Percentiles rank a stretch among this genome's conserved stretches.
Conservation (phyloP, 2,329 filamentous ascomycete species). For the Alternaria sp. region DNA sequence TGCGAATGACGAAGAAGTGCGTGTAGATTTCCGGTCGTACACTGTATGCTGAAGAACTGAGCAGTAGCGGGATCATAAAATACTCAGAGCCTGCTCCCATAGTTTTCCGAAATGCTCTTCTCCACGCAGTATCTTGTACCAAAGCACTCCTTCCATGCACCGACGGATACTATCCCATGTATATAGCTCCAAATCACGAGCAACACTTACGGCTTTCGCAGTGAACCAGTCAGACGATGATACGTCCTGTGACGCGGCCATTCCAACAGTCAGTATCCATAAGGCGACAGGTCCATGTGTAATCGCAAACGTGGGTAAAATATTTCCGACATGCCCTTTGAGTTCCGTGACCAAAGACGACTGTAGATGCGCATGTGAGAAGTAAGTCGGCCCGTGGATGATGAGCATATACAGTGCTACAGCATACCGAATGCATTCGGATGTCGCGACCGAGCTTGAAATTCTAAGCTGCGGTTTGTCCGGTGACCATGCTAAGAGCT, state of each 20-base stretch:
- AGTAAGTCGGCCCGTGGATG: conserved; percentile 65
- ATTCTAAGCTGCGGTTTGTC: conserved; percentile 2
- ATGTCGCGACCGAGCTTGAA: conserved; percentile 23
- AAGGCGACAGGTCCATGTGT: conserved; percentile 5
- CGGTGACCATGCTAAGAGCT: conserved; percentile 51
- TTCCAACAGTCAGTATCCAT: conserved; percentile 9
- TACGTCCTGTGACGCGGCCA: conserved; percentile 9
- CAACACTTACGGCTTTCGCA: neutral
- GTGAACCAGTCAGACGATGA: conserved; percentile 2
- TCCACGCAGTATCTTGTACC: conserved; percentile 2
- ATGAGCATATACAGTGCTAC: conserved; percentile 63
- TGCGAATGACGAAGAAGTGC: neutral
- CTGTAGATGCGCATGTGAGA: conserved; percentile 56
- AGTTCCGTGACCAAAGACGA: conserved; percentile 24
- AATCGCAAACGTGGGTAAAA: neutral
- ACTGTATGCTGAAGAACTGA: neutral
- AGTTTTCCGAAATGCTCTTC: conserved; percentile 1
- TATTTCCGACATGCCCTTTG: conserved; percentile 18
- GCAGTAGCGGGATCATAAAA: neutral
- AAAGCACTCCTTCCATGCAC: conserved; percentile 4
- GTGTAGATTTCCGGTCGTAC: neutral
- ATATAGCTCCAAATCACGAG: neutral
- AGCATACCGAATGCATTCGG: conserved; percentile 55
- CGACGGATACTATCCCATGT: neutral
- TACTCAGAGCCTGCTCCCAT: conserved; percentile 5